phyloP scores from a whole-genome alignment of 345 rosid genomes.

The Murraya koenigii region DNA sequence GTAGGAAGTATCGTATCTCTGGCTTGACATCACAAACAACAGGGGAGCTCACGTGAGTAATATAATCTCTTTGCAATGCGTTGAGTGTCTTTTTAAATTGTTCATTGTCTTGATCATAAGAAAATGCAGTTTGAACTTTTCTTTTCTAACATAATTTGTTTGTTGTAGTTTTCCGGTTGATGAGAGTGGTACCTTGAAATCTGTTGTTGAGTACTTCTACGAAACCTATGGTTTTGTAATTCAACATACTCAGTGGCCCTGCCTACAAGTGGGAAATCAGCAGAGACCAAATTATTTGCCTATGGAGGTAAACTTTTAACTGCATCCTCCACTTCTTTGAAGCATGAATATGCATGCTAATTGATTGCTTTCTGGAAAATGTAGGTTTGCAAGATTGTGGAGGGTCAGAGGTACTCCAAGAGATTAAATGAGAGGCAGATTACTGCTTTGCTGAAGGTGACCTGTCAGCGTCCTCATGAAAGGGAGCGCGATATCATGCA shows the following conservation, averaged over 20 bases:
- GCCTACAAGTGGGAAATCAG: slow-evolving; percentile 91
- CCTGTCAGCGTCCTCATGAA: slow-evolving; percentile 89
- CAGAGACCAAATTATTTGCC: slow-evolving; percentile 92
- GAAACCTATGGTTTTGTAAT: slow-evolving; percentile 78
- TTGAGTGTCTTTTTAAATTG: not conserved
- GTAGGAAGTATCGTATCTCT: slow-evolving; percentile 88
- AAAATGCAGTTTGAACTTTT: not conserved
- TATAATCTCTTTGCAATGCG: not conserved
- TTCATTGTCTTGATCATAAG: not conserved
- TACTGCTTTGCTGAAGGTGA: slow-evolving; percentile 80
- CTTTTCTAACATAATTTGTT: slow-evolving; percentile 15
- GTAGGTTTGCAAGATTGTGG: slow-evolving; percentile 95
- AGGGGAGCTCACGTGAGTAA: slow-evolving; percentile 77
- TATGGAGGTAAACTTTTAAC: slow-evolving; percentile 61
- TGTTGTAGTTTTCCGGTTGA: slow-evolving; percentile 75
- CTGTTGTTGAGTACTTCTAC: slow-evolving; percentile 79
- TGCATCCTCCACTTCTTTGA: not conserved
- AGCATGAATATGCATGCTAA: not conserved
- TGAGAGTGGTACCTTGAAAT: slow-evolving; percentile 82
- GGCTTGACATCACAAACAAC: slow-evolving; percentile 91
- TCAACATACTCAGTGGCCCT: slow-evolving; percentile 78
- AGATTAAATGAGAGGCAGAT: slow-evolving; percentile 94
- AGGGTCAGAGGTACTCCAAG: slow-evolving; percentile 95
- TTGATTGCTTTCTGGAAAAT: not conserved
- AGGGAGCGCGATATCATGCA: slow-evolving; percentile 75